phyloP scores from a whole-genome alignment of 2,329 filamentous ascomycete genomes.

The Aspergillus quadrilineatus region DNA sequence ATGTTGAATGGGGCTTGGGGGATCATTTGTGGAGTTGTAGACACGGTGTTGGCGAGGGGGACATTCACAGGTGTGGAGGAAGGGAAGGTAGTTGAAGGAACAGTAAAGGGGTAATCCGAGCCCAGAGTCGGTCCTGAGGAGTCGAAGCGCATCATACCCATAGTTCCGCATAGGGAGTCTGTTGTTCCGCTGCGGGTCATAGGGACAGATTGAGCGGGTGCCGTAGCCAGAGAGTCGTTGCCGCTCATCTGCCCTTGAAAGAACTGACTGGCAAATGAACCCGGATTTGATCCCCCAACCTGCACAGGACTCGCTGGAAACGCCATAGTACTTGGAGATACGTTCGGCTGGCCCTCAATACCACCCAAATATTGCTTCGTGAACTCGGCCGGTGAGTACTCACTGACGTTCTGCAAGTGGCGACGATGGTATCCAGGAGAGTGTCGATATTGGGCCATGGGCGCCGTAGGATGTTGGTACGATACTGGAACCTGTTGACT shows the following conservation, averaged over 20 bases:
- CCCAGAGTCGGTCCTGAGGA: conserved; percentile 40
- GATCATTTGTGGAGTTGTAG: conserved; percentile 16
- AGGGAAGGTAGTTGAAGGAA: conserved; percentile 30
- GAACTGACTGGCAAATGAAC: conserved; percentile 19
- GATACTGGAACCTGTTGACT: conserved; percentile 39
- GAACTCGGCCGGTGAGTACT: conserved; percentile 46
- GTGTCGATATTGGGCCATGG: conserved; percentile 31
- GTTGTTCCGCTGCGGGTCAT: conserved; percentile 49
- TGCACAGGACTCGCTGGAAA: conserved; percentile 26
- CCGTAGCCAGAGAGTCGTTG: conserved; percentile 23
- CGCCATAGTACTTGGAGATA: conserved; percentile 27
- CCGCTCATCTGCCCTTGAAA: conserved; percentile 23
- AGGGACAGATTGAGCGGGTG: conserved; percentile 33
- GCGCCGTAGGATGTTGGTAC: conserved; percentile 27
- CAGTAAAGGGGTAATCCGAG: conserved; percentile 28
- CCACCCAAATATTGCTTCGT: conserved; percentile 38
- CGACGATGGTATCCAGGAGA: conserved; percentile 32
- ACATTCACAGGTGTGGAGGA: conserved; percentile 30
- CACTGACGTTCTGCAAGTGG: conserved; percentile 37
- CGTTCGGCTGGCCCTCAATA: conserved; percentile 22
- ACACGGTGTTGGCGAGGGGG: conserved; percentile 26
- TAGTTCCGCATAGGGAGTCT: conserved; percentile 44
- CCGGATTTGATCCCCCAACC: conserved; percentile 22
- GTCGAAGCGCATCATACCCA: conserved; percentile 48
- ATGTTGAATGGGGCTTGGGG: conserved; percentile 32